phyloP scores from a whole-genome alignment of 129 eudicot species.

The Artemisia tridentata region DNA sequence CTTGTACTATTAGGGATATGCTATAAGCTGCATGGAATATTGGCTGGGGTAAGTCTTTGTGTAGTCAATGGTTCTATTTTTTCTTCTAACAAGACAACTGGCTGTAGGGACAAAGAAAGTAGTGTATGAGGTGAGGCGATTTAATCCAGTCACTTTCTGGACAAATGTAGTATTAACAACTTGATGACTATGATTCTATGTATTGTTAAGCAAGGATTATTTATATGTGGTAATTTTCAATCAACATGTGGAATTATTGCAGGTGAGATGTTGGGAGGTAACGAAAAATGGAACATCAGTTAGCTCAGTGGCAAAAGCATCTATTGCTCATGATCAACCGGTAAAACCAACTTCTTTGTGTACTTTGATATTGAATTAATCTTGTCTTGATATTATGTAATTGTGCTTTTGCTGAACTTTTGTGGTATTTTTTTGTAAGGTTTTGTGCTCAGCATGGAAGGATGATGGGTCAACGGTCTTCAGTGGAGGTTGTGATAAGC shows the following conservation, averaged over 20 bases:
- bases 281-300: slow-evolving; percentile 52
- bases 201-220: not conserved
- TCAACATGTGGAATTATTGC: not conserved
- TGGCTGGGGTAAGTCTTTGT: slow-evolving; percentile 8
- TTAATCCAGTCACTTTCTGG: not conserved
- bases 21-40: no score
- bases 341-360: slow-evolving; percentile 36
- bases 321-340: slow-evolving; percentile 87
- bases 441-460: slow-evolving; percentile 90
- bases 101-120: slow-evolving; percentile 24
- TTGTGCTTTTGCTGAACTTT: not conserved
- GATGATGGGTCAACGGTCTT: slow-evolving; percentile 97
- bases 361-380: not conserved
- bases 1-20: no score
- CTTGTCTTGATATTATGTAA: not conserved
- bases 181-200: not conserved
- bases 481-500: slow-evolving; percentile 96
- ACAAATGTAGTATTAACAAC: no score
- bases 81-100: slow-evolving; percentile 19
- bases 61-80: slow-evolving; percentile 18
- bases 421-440: slow-evolving; percentile 40
- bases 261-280: slow-evolving; percentile 99
- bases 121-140: not conserved
- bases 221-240: not conserved
- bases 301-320: slow-evolving; percentile 63